A percentile compares a stretch with the other conserved stretches of the same genome.
These are phyloP conservation scores for Brasilioporus rufonigricans DNA, from an alignment of 768 basidiomycete species.

Conservation along the genomic window DNA sequence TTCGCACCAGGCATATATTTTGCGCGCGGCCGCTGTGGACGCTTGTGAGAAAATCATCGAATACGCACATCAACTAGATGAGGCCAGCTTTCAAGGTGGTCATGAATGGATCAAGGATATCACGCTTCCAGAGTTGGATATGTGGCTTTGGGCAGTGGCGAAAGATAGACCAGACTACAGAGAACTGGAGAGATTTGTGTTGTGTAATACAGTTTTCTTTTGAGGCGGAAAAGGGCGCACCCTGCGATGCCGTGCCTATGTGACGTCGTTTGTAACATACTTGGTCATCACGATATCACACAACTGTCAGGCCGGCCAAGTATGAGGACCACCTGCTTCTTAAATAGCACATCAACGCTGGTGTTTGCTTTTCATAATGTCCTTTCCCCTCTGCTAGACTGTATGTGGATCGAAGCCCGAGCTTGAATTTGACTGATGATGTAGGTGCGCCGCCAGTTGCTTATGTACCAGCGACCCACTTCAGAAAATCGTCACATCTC, in stretches of 20 bases:
- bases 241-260: too few relatives aligned
- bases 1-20: slow-evolving; percentile 59
- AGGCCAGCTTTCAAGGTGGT: slow-evolving; percentile 21
- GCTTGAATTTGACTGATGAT: slow-evolving; percentile 18
- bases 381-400: background rate
- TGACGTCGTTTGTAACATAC: background rate
- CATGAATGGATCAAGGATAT: slow-evolving; percentile 54
- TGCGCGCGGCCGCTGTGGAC: slow-evolving; percentile 79
- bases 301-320: too few relatives aligned
- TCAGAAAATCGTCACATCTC: slow-evolving; percentile 4
- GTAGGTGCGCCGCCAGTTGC: slow-evolving; percentile 4
- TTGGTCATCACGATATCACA: background rate
- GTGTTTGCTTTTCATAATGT: too few relatives aligned
- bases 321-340: background rate
- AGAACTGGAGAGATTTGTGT: slow-evolving; percentile 61
- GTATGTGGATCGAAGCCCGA: slow-evolving; percentile 9
- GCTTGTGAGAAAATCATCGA: slow-evolving; percentile 71
- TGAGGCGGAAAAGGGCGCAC: slow-evolving; percentile 34
- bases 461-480: slow-evolving; percentile 1
- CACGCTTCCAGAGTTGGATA: slow-evolving; percentile 60
- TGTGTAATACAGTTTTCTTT: slow-evolving; percentile 67
- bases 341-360: background rate
- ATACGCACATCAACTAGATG: slow-evolving; percentile 40
- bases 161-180: slow-evolving; percentile 77
- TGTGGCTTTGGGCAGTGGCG: slow-evolving; percentile 81